A percentile compares a stretch with the other conserved stretches of the same genome.
These are phyloP conservation scores for Pseudotsuga menziesii DNA, from an alignment of 75 land plant genomes.

Conservation along the genomic window DNA sequence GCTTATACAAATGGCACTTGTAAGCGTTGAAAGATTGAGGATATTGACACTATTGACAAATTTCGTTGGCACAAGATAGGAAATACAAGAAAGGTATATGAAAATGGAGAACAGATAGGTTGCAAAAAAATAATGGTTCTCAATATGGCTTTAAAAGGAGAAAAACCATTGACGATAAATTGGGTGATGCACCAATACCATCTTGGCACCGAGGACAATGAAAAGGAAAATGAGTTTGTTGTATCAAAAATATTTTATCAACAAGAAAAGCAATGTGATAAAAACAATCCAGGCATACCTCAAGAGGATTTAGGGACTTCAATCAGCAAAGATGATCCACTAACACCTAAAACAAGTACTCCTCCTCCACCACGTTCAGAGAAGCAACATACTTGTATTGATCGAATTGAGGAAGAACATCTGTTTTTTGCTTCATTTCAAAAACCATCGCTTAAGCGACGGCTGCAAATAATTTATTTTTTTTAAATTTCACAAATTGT, in stretches of 20 bases:
- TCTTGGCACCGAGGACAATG: constrained; percentile 75
- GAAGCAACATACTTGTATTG: constrained; percentile 16
- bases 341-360: constrained; percentile 45
- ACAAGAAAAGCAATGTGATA: constrained; percentile 27
- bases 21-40: constrained; percentile 80
- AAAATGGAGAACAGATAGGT: constrained; percentile 70
- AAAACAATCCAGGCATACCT: constrained; percentile 12
- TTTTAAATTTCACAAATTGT: too few relatives aligned
- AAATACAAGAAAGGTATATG: constrained; percentile 57
- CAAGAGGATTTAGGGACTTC: constrained; percentile 21
- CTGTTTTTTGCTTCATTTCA: not conserved
- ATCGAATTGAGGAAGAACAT: constrained; percentile 13
- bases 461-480: too few relatives aligned
- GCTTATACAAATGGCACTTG: constrained; percentile 83
- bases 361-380: constrained; percentile 40
- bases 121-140: constrained; percentile 96
- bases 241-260: constrained; percentile 81
- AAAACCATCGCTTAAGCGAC: too few relatives aligned
- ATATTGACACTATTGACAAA: too few relatives aligned
- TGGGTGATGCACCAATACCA: constrained; percentile 99
- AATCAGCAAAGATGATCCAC: constrained; percentile 27
- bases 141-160: constrained; percentile 42
- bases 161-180: constrained; percentile 67
- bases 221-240: constrained; percentile 80
- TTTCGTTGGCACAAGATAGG: constrained; percentile 97